phyloP scores from a whole-genome alignment of 257 asterid genomes.

The Jasminum sambac region DNA sequence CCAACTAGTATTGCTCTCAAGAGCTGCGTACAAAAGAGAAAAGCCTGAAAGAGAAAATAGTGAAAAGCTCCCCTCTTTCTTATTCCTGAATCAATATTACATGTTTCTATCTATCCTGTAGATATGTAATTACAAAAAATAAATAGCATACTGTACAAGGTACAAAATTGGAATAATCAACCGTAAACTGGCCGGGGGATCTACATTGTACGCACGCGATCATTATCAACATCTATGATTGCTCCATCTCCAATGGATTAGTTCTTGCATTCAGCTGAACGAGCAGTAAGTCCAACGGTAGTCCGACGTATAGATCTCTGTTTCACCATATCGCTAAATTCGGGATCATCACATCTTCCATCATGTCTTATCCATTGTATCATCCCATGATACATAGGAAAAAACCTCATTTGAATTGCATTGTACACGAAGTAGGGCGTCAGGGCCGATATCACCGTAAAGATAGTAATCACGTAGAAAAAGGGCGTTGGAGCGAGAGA shows the following conservation, averaged over 20 bases:
- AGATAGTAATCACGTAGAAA: slow-evolving; percentile 46
- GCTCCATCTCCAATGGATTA: slow-evolving; percentile 46
- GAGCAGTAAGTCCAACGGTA: slow-evolving; percentile 87
- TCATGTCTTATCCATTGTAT: slow-evolving; percentile 86
- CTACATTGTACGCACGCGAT: neutral
- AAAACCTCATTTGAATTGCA: slow-evolving; percentile 57
- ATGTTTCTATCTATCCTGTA: slow-evolving; percentile 4
- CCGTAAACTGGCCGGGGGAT: slow-evolving; percentile 20
- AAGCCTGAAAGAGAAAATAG: neutral
- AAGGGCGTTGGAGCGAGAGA: slow-evolving; percentile 57
- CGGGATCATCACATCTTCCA: slow-evolving; percentile 66
- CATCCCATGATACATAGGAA: slow-evolving; percentile 77
- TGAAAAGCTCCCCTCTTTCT: slow-evolving; percentile 3
- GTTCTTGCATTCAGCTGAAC: slow-evolving; percentile 79
- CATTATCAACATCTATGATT: slow-evolving; percentile 27
- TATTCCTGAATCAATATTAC: slow-evolving; percentile 10
- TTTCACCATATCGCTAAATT: slow-evolving; percentile 57
- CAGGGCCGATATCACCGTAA: slow-evolving; percentile 51
- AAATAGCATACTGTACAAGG: slow-evolving; percentile 15
- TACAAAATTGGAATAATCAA: slow-evolving; percentile 29
- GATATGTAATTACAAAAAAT: neutral
- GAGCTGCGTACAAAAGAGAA: neutral
- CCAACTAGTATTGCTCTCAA: too few relatives aligned
- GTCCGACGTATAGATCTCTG: slow-evolving; percentile 72
- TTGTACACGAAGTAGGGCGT: slow-evolving; percentile 58